phyloP scores from a whole-genome alignment of 2,329 filamentous ascomycete species.

The Neoscytalidium dimidiatum region DNA sequence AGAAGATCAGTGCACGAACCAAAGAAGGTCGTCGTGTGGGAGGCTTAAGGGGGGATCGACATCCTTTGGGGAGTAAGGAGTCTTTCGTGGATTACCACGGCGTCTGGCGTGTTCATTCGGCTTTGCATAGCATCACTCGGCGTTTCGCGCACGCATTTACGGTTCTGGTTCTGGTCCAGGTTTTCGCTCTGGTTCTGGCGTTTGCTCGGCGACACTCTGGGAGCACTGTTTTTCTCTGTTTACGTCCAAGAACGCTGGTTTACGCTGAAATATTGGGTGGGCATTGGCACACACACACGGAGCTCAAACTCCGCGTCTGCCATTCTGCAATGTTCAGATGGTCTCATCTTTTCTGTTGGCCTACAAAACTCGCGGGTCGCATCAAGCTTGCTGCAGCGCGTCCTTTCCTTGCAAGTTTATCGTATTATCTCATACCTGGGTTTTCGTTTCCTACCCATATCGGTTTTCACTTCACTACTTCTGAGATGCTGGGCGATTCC shows the following conservation, averaged over 20 bases:
- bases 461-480: too few relatives aligned
- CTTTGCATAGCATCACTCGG: slow-evolving; percentile 5
- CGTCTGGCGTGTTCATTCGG: neutral
- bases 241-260: neutral
- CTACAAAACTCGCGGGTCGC: neutral
- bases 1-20: neutral
- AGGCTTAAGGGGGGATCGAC: neutral
- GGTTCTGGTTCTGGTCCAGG: slow-evolving; percentile 6
- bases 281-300: neutral
- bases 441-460: neutral
- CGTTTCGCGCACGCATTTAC: slow-evolving; percentile 3
- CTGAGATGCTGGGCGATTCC: neutral
- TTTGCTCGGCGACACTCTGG: slow-evolving; percentile 9
- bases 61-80: neutral
- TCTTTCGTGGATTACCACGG: neutral
- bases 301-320: neutral
- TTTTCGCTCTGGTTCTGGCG: slow-evolving; percentile 10
- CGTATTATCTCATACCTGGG: neutral
- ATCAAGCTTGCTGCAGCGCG: neutral
- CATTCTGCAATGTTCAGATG: neutral
- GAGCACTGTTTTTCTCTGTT: neutral
- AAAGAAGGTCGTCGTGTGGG: slow-evolving; percentile 1
- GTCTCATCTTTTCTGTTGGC: neutral
- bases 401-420: neutral
- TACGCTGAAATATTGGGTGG: slow-evolving; percentile 3